phyloP scores from a whole-genome alignment of 306 rosid genomes.

The Prunus mongolica region DNA sequence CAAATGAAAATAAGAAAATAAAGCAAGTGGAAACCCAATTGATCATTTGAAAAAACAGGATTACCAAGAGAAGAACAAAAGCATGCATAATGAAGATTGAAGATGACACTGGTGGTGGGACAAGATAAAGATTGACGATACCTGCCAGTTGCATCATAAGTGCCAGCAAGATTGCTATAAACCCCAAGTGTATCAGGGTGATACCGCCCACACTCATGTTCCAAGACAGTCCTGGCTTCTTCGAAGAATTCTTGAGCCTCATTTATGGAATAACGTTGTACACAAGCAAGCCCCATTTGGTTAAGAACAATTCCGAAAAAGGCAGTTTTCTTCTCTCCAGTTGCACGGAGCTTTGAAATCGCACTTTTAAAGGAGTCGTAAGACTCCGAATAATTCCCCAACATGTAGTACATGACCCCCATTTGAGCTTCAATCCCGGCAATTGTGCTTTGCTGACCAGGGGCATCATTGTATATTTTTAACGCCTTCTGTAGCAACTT shows the following conservation, averaged over 20 bases:
- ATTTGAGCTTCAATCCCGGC: conserved; percentile 97
- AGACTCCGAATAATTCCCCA: conserved; percentile 67
- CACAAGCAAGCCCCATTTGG: conserved; percentile 93
- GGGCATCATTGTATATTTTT: conserved; percentile 55
- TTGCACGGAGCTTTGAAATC: conserved; percentile 67
- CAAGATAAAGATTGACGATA: conserved; percentile 15
- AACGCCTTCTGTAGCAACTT: conserved; percentile 64
- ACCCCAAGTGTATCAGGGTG: conserved; percentile 92
- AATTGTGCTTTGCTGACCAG: conserved; percentile 76
- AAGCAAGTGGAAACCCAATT: not conserved
- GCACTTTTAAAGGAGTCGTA: conserved; percentile 66
- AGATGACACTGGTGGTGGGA: not conserved
- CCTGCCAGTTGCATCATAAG: conserved; percentile 97
- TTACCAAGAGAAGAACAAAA: not conserved
- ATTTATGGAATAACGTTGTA: conserved; percentile 47
- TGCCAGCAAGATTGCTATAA: conserved; percentile 90
- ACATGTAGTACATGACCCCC: conserved; percentile 77
- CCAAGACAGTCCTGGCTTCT: conserved; percentile 68
- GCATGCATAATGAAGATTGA: not conserved
- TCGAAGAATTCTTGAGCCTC: conserved; percentile 81
- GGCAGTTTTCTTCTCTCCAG: conserved; percentile 79
- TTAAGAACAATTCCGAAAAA: conserved; percentile 87
- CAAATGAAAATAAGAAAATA: not conserved
- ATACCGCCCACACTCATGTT: conserved; percentile 71
- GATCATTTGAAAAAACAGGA: not conserved